Conservation (phyloP, 805 yeast genomes). For the Sugiyamaella marilandica region DNA sequence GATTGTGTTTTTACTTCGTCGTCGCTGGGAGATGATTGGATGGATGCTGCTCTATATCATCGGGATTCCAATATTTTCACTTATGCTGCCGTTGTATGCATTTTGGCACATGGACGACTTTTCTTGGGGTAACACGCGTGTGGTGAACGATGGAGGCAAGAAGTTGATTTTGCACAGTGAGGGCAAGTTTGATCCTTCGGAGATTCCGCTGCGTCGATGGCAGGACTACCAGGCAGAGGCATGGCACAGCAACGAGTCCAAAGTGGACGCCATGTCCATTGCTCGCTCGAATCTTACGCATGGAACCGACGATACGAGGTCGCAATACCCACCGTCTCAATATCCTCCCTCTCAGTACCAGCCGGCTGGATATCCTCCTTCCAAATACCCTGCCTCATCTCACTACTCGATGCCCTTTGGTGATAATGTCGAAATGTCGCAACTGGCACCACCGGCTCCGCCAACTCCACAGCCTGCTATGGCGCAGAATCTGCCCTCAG, state of each 20-base stretch:
- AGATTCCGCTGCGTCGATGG: conserved; percentile 54
- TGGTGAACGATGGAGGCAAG: conserved; percentile 47
- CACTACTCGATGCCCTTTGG: conserved; percentile 10
- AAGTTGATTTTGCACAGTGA: conserved; percentile 42
- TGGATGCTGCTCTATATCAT: conserved; percentile 54
- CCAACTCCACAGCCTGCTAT: not conserved
- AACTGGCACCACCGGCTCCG: not conserved
- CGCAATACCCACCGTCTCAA: conserved; percentile 1
- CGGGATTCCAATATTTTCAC: conserved; percentile 57
- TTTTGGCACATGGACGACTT: conserved; percentile 65
- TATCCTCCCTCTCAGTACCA: not conserved
- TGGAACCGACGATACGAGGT: conserved; percentile 1
- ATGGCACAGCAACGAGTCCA: conserved; percentile 25
- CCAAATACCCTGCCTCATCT: not conserved
- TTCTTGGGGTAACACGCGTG: conserved; percentile 63
- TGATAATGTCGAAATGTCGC: conserved; percentile 3
- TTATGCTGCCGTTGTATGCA: conserved; percentile 53
- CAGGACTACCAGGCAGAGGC: conserved; percentile 52
- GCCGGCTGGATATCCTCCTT: conserved; percentile 1
- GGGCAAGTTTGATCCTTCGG: conserved; percentile 52
- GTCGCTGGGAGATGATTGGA: conserved; percentile 44
- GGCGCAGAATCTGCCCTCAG: conserved; percentile 29
- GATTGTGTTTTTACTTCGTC: conserved; percentile 44
- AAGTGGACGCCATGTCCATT: conserved; percentile 14
- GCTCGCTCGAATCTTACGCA: conserved; percentile 6